Evolutionary conservation across 2,329 filamentous ascomycete genomes (phyloP), one percentile per base, ranked within the genome.

Genomic region (Dendrostoma leiphaemia): DNA sequence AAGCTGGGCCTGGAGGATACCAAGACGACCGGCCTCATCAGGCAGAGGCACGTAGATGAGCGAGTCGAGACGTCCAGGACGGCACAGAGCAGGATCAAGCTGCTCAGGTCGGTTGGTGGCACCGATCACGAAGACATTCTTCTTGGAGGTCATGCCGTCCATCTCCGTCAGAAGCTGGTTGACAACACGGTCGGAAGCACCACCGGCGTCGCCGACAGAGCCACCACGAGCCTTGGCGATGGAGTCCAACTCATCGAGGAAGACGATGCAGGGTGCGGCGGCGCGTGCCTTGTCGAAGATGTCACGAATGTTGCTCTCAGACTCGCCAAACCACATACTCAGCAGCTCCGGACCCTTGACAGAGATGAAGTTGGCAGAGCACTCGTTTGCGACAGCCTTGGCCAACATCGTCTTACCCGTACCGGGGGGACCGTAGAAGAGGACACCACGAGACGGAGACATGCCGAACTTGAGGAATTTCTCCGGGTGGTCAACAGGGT

Each of bases 281-380:
- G 94, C 95, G 70, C 94, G 91, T 62, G 94, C 94, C 85, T 97
- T 99, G 85, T 99, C 94, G 74, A 99, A 99, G 67, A 99, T 99
- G 72, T 99, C 94, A 71, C 94, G 90, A 62, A 99, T 97, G 78
- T 99, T 99, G 85, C 91, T 96, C 79, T 99, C 95, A 51, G 94
- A 99, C 79, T 99, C 94, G 86, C 94, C 94, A 70, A 99, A 99
- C 94, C 94, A 99, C 94, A 99, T 99, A 74, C 91, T 97, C 66
- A 99, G 85, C 67, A 99, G 82, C 74, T 99, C 94, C 54, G 94
- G 95, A 59, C 94, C 94, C 85, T 99, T 99, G 75, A 99, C 88
- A 37, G 94, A 99, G 71, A 99, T 97, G 79, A 99, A 99, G 81
- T 99, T 99, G 82, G 94, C 94, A 59, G 94, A 89, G 70, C 92